Percentiles rank a stretch among this genome's conserved stretches.
These are phyloP conservation scores for Canna indica DNA, from an alignment of 176 grass and related monocot genomes.

Conservation along the genomic window DNA sequence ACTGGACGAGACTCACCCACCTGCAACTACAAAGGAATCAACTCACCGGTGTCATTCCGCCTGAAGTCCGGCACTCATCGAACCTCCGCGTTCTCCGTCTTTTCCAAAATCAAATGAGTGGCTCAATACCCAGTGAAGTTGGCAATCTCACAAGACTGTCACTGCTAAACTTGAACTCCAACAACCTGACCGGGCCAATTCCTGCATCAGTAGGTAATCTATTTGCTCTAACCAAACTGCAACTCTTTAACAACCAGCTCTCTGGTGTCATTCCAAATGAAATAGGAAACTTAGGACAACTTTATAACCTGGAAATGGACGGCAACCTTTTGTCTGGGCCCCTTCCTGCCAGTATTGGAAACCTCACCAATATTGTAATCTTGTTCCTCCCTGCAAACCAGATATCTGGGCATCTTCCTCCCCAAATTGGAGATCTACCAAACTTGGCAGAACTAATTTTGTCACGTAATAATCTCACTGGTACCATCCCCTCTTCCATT, in stretches of 20 bases:
- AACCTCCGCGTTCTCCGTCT: background rate
- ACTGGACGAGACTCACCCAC: background rate
- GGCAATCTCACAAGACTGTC: background rate
- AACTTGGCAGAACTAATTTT: too few species aligned
- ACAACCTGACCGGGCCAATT: background rate
- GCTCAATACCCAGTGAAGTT: background rate
- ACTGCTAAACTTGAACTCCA: background rate
- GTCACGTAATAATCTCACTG: too few species aligned
- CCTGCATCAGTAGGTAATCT: background rate
- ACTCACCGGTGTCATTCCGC: background rate
- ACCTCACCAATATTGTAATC: background rate
- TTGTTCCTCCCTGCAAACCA: background rate
- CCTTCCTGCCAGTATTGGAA: background rate
- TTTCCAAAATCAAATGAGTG: background rate
- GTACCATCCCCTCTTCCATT: too few species aligned
- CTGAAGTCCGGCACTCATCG: background rate
- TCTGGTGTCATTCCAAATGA: background rate
- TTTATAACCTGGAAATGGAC: too few species aligned
- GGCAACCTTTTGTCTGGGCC: too few species aligned
- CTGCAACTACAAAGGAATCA: background rate
- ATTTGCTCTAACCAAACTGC: background rate
- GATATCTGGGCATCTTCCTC: background rate
- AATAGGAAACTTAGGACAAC: too few species aligned
- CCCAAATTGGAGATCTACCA: too few species aligned
- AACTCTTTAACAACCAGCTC: background rate